A percentile compares a stretch with the other conserved stretches of the same genome.
Conservation (phyloP, 257 asterid genomes). For the Paulownia fortunei region DNA sequence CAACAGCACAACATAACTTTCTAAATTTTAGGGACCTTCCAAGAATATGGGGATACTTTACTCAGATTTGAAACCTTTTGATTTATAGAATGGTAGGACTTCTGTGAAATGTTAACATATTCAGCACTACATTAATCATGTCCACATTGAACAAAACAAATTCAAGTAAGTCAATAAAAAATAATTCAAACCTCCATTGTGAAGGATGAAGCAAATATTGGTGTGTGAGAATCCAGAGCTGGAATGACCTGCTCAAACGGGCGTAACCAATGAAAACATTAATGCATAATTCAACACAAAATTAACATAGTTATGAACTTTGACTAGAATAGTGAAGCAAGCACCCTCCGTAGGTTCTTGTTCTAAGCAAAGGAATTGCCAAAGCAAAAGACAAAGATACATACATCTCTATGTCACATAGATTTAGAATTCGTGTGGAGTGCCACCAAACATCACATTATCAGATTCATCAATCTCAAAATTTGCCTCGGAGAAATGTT, state of each 20-base stretch:
- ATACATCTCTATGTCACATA: not conserved
- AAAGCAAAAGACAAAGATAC: slow-evolving; percentile 23
- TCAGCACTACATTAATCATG: not conserved
- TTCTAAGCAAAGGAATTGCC: slow-evolving; percentile 12
- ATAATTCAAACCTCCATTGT: slow-evolving; percentile 87
- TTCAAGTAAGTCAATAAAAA: slow-evolving; percentile 11
- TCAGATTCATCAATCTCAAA: slow-evolving; percentile 20
- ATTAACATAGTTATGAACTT: not conserved
- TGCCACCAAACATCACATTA: slow-evolving; percentile 7
- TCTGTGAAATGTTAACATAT: slow-evolving; percentile 1
- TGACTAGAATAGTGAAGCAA: not conserved
- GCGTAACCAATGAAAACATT: slow-evolving; percentile 23
- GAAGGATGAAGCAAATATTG: slow-evolving; percentile 96
- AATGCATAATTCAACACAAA: slow-evolving; percentile 13
- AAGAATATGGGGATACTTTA: not conserved
- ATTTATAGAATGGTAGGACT: slow-evolving; percentile 2
- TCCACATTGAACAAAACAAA: slow-evolving; percentile 21
- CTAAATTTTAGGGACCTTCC: slow-evolving; percentile 25
- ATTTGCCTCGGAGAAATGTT: slow-evolving; percentile 8
- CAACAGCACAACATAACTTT: slow-evolving; percentile 8
- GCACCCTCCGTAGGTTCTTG: slow-evolving; percentile 9
- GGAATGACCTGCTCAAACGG: slow-evolving; percentile 83
- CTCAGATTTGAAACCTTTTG: slow-evolving; percentile 15
- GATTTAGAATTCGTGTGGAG: not conserved
- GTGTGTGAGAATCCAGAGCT: slow-evolving; percentile 88